Percentiles rank a stretch among this genome's conserved stretches.
These are phyloP conservation scores for Nannochloris sp. DNA, from an alignment of 139 green algal species.

Conservation along the genomic window DNA sequence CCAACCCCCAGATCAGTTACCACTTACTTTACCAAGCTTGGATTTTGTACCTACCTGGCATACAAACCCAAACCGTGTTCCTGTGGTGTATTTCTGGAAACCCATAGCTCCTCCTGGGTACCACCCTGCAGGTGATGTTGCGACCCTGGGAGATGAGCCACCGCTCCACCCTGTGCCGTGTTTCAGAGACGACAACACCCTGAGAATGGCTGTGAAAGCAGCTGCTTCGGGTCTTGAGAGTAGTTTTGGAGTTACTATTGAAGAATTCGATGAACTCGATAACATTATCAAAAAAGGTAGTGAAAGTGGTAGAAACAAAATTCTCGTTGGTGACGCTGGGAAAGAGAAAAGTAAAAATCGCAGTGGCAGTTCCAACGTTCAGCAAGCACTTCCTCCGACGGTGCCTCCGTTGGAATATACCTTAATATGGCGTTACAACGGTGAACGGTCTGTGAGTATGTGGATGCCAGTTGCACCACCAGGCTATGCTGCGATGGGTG, in stretches of 20 bases:
- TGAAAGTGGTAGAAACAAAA: too few relatives aligned
- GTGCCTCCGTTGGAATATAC: conserved; percentile 42
- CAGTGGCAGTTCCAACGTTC: neutral
- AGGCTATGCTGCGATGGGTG: conserved; percentile 62
- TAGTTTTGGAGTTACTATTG: conserved; percentile 23
- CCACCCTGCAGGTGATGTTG: conserved; percentile 60
- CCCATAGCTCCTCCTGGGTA: conserved; percentile 54
- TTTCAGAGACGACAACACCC: conserved; percentile 45
- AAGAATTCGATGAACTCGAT: too few relatives aligned
- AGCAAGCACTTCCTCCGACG: neutral
- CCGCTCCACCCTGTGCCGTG: conserved; percentile 51
- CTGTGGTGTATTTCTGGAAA: conserved; percentile 58
- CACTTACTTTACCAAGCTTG: conserved; percentile 37
- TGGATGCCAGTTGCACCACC: conserved; percentile 66
- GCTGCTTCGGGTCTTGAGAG: too few relatives aligned
- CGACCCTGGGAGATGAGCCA: conserved; percentile 48
- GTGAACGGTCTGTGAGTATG: conserved; percentile 47
- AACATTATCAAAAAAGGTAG: too few relatives aligned
- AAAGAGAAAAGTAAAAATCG: conserved; percentile 15
- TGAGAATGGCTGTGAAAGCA: neutral
- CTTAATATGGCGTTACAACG: conserved; percentile 70
- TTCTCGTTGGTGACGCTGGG: too few relatives aligned
- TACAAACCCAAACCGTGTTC: conserved; percentile 27
- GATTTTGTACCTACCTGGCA: conserved; percentile 47
- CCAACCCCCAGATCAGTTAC: conserved; percentile 24